Evolutionary conservation across 176 grass and related monocot species (phyloP).

Genomic region (Rhipidocladum racemiflorum): DNA sequence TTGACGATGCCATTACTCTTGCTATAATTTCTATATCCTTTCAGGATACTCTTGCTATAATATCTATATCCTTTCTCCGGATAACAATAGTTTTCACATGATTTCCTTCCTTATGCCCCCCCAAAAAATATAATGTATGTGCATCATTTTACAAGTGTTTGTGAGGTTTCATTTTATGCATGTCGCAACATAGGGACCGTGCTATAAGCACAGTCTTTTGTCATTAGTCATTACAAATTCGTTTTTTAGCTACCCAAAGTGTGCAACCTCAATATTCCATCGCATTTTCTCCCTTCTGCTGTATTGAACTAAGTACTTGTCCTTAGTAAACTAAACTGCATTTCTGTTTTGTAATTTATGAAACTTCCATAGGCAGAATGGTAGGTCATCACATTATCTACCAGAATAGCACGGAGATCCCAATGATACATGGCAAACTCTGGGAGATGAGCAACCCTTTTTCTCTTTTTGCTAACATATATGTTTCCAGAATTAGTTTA

Average conservation of each 20-base stretch:
- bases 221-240: slow-evolving; percentile 6
- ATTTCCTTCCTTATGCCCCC: background rate
- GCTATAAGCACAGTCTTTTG: background rate
- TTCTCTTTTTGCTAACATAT: background rate
- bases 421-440: background rate
- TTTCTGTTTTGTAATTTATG: background rate
- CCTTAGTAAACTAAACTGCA: background rate
- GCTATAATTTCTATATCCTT: background rate
- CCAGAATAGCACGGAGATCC: background rate
- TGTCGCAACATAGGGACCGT: background rate
- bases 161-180: background rate
- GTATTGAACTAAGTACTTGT: background rate
- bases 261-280: background rate
- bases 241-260: background rate
- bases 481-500: background rate
- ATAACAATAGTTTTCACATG: background rate
- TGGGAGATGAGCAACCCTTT: background rate
- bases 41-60: background rate
- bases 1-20: background rate
- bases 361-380: background rate
- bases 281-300: background rate
- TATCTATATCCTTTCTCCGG: background rate
- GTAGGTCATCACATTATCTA: background rate
- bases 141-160: background rate
- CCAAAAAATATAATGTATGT: background rate